Conservation (phyloP, 2,329 filamentous ascomycete genomes). For the Calonectria crousiana region DNA sequence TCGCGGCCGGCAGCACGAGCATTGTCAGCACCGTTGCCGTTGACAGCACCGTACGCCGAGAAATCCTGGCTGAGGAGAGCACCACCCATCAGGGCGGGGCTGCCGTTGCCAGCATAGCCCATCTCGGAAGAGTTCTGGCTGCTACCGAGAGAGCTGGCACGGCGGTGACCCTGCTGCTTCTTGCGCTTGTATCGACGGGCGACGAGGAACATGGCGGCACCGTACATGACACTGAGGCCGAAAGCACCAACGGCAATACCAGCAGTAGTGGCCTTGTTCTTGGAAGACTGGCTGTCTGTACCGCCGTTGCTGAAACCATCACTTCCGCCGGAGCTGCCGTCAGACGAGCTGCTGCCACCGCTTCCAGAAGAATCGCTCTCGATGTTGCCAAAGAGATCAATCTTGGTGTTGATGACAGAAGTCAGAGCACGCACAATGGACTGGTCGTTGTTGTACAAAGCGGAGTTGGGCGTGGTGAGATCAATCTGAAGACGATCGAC, state of each 20-base stretch:
- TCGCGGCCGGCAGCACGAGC: slow-evolving; percentile 58
- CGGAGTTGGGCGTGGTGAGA: slow-evolving; percentile 78
- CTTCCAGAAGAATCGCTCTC: slow-evolving; percentile 53
- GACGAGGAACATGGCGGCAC: slow-evolving; percentile 93
- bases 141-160: slow-evolving; percentile 78
- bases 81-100: slow-evolving; percentile 78
- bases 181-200: slow-evolving; percentile 91
- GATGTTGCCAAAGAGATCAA: slow-evolving; percentile 57
- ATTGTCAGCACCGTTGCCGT: slow-evolving; percentile 37
- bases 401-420: slow-evolving; percentile 84
- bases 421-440: slow-evolving; percentile 79
- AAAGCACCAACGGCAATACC: slow-evolving; percentile 83
- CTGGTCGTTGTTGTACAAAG: slow-evolving; percentile 78
- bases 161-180: slow-evolving; percentile 80
- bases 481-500: slow-evolving; percentile 77
- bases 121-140: slow-evolving; percentile 62
- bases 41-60: slow-evolving; percentile 64
- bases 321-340: slow-evolving; percentile 53
- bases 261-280: slow-evolving; percentile 72
- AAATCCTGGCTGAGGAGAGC: slow-evolving; percentile 70
- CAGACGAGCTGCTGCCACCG: slow-evolving; percentile 42
- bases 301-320: slow-evolving; percentile 58
- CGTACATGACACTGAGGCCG: slow-evolving; percentile 85
- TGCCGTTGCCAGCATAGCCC: slow-evolving; percentile 62
- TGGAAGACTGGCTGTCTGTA: slow-evolving; percentile 66